Percentiles rank a stretch among this genome's conserved stretches.
Evolutionary conservation across 345 rosid genomes (phyloP).

Genomic region (Eucalyptus cloeziana): DNA sequence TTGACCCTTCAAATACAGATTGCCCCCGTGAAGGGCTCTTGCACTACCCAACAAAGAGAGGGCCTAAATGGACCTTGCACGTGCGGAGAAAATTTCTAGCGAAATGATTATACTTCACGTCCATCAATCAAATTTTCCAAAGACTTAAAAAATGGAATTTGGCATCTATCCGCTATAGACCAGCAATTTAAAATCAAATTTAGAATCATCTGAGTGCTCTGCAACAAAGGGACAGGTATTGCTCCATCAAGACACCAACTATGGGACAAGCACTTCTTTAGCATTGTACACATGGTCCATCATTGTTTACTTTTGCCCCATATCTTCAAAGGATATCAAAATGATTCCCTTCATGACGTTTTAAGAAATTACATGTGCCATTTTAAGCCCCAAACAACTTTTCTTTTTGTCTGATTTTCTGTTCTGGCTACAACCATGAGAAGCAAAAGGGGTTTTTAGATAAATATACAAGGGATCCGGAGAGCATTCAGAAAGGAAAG

Average conservation of each 20-base stretch:
- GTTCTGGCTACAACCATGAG: not conserved
- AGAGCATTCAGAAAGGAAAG: not conserved
- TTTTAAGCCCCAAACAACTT: not conserved
- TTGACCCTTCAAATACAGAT: not conserved
- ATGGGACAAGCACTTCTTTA: slow-evolving; percentile 3
- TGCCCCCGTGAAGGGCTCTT: not conserved
- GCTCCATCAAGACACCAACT: slow-evolving; percentile 3
- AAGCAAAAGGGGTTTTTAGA: not conserved
- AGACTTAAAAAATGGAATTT: not conserved
- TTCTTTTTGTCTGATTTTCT: not conserved
- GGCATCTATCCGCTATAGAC: not conserved
- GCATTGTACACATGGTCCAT: not conserved
- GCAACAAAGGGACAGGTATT: not conserved
- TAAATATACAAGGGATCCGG: not conserved
- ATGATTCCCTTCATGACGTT: not conserved
- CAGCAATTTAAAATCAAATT: not conserved
- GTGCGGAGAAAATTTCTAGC: not conserved
- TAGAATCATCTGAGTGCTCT: not conserved
- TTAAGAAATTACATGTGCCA: not conserved
- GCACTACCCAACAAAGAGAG: not conserved
- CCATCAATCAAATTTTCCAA: not conserved
- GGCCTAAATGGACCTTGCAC: not conserved
- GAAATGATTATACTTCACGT: not conserved
- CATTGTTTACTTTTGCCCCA: not conserved
- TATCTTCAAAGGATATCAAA: not conserved